Base-by-base conservation (phyloP, 768 basidiomycete species). In the Hypholoma sublateritium region DNA sequence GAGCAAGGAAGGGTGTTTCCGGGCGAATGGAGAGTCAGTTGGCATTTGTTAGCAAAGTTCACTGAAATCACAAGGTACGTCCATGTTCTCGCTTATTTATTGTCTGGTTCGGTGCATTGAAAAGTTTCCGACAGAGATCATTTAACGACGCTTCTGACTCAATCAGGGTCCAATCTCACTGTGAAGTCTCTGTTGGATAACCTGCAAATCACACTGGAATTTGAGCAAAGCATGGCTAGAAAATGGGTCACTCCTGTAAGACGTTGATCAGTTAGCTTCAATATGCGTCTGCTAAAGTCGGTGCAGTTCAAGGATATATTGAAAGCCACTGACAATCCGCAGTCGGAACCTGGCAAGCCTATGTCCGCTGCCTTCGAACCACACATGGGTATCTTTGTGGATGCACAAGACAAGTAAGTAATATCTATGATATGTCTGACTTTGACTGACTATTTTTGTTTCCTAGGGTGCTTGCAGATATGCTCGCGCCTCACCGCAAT, bases 291-390 rank as follows among this genome's bases (percentile, higher is more conserved):
- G 21, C 21, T 8, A 34, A 36, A 47, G 25, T 44, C 28, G 51
- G 16, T 43, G 22, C 24, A 92, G 89, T 77, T 90, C 42, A 77
- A 80, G 58, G 85, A 87, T 16, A 87, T 92, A 48, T 69, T 93
- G 19, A 79, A 80, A 53, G 69, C 74, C 6, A 79, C 80, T 0
- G 79, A 85, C 36, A 73, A 76, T 13, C 61, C 78, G 8, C 78
- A 79, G 41, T 76, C 84, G 12, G 70, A 83, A 35, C 71, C 80
- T 19, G 78, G 80, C n/a, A 88, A 83, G 64, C 76, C 88, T 1
- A 90, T 99, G 41, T 89, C 93, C 0, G 81, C 88, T n/a, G 87
- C 93, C 5, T 98, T 98, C 66, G 96, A 98, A 58, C 82, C 90
- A 0, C 90, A 97, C 70, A 92, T 98, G 80, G 80, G 85, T 22